These are phyloP conservation scores for Stephania cephalantha DNA, from an alignment of 164 flowering plant genomes.

Conservation along the genomic window DNA sequence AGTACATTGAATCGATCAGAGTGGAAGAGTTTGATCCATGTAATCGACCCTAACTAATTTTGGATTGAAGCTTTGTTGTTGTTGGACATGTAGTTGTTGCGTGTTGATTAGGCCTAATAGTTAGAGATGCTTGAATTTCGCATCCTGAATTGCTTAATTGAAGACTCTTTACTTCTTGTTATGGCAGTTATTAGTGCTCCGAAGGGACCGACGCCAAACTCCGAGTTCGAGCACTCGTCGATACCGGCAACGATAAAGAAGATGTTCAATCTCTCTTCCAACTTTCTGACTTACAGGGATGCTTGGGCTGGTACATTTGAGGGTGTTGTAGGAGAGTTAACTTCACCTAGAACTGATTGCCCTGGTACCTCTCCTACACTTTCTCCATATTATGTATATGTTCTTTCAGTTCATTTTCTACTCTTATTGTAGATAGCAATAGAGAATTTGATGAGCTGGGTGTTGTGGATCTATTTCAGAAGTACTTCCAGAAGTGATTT, in stretches of 20 bases:
- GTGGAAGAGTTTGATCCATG: not conserved
- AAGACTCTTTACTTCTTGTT: not conserved
- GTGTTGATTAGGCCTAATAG: not conserved
- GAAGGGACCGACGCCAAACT: constrained; percentile 61
- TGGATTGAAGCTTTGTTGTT: not conserved
- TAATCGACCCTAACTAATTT: too few species aligned
- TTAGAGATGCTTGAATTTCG: not conserved
- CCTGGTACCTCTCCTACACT: constrained; percentile 23
- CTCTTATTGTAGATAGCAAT: not conserved
- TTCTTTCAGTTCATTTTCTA: not conserved
- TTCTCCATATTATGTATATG: not conserved
- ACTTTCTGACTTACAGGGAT: constrained; percentile 88
- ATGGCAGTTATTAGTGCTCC: constrained; percentile 61
- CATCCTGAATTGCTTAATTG: not conserved
- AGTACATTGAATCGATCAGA: not conserved
- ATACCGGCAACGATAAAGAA: constrained; percentile 93
- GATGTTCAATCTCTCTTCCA: constrained; percentile 78
- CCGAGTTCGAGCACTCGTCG: constrained; percentile 92
- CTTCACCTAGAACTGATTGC: constrained; percentile 60
- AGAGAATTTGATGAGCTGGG: not conserved
- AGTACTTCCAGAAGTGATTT: constrained; percentile 21
- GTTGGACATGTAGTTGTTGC: not conserved
- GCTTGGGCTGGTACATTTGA: constrained; percentile 99
- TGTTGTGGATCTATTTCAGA: constrained; percentile 13
- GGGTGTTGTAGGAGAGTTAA: constrained; percentile 47